Percentiles rank a stretch among this genome's conserved stretches.
These are phyloP conservation scores for Rugosomyces carneus DNA, from an alignment of 1,284 basidiomycete genomes.

Conservation along the genomic window DNA sequence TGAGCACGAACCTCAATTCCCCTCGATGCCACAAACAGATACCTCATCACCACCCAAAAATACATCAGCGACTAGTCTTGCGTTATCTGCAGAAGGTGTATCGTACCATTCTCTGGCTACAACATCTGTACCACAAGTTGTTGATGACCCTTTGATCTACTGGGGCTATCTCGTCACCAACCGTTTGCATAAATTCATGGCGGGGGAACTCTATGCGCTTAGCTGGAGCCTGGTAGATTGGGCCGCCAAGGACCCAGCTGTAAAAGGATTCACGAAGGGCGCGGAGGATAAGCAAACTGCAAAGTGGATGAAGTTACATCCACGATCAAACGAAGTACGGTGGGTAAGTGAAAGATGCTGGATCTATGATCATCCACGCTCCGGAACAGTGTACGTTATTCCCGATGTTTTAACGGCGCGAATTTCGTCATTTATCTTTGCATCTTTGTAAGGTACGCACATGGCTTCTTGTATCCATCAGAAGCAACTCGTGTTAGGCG, in stretches of 20 bases:
- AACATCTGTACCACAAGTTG: slow-evolving; percentile 7
- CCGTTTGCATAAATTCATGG: slow-evolving; percentile 89
- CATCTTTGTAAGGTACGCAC: slow-evolving; percentile 65
- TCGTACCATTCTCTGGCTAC: neutral
- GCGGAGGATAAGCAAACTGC: slow-evolving; percentile 96
- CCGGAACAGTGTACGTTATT: slow-evolving; percentile 75
- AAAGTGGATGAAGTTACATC: slow-evolving; percentile 90
- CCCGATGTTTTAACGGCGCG: neutral
- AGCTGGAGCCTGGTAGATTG: slow-evolving; percentile 90
- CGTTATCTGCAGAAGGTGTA: slow-evolving; percentile 2
- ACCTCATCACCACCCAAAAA: slow-evolving; percentile 3
- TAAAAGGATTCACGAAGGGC: slow-evolving; percentile 69
- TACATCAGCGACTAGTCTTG: slow-evolving; percentile 5
- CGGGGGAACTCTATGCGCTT: slow-evolving; percentile 89
- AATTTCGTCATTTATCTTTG: slow-evolving; percentile 7
- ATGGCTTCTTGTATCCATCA: slow-evolving; percentile 96
- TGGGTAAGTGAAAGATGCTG: slow-evolving; percentile 94
- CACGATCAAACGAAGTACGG: slow-evolving; percentile 71
- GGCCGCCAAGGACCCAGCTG: slow-evolving; percentile 68
- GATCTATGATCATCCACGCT: slow-evolving; percentile 97
- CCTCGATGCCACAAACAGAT: slow-evolving; percentile 8
- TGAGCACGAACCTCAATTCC: slow-evolving; percentile 7
- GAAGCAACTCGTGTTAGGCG: slow-evolving; percentile 69
- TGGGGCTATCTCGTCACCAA: slow-evolving; percentile 97
- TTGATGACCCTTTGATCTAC: slow-evolving; percentile 72